A percentile compares a stretch with the other conserved stretches of the same genome.
Evolutionary conservation across 2,329 filamentous ascomycete species (phyloP).

Genomic region (Colletotrichum lindemuthianum): DNA sequence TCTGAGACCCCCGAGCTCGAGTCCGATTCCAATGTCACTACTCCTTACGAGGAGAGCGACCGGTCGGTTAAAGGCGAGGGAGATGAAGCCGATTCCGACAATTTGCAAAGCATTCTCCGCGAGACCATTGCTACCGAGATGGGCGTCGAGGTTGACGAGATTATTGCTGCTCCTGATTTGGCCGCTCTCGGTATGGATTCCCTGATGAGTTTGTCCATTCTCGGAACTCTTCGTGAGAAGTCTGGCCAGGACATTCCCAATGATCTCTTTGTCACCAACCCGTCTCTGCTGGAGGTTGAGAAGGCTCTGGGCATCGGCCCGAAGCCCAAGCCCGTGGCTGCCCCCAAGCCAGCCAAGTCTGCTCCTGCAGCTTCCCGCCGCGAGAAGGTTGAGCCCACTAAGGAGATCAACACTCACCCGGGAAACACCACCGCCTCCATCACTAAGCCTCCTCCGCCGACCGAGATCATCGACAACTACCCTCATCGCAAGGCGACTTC

Average conservation of each 20-base stretch:
- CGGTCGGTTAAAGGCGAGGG: constrained; percentile 54
- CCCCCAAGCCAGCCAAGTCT: constrained; percentile 45
- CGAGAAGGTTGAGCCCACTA: constrained; percentile 39
- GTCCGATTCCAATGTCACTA: constrained; percentile 62
- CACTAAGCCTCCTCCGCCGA: constrained; percentile 51
- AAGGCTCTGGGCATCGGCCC: constrained; percentile 66
- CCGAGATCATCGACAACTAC: constrained; percentile 52
- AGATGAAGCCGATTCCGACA: constrained; percentile 47
- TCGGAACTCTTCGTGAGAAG: constrained; percentile 64
- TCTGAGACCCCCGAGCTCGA: constrained; percentile 58
- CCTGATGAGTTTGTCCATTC: constrained; percentile 65
- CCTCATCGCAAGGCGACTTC: constrained; percentile 62
- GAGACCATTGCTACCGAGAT: constrained; percentile 77
- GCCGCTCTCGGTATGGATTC: constrained; percentile 69
- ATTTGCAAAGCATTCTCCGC: constrained; percentile 65
- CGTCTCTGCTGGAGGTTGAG: constrained; percentile 73
- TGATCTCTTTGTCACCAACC: constrained; percentile 70
- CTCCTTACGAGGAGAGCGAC: constrained; percentile 62
- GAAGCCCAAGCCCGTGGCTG: constrained; percentile 48
- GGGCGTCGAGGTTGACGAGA: constrained; percentile 74
- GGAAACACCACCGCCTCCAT: constrained; percentile 60
- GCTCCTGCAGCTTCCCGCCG: constrained; percentile 25
- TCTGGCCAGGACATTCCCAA: constrained; percentile 64
- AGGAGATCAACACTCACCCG: constrained; percentile 41
- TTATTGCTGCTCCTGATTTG: constrained; percentile 63